These are phyloP conservation scores for Fraxinus ornus DNA, from an alignment of 305 asterid genomes.

Conservation along the genomic window DNA sequence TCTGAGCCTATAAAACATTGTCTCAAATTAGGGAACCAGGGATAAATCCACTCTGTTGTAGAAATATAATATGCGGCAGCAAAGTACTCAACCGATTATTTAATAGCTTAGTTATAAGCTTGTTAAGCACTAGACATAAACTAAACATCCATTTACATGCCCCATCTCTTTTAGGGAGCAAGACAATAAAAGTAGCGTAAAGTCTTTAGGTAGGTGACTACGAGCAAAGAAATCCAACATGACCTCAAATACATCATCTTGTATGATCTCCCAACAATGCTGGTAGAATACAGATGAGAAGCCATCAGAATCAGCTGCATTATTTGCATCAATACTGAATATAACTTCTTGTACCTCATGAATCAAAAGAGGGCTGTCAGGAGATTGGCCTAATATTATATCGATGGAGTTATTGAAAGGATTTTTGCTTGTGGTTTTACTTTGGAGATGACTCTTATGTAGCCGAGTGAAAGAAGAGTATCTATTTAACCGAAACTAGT, in stretches of 20 bases:
- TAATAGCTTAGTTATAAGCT: not conserved
- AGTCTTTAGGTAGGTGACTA: not conserved
- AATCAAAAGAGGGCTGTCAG: not conserved
- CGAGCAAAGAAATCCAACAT: not conserved
- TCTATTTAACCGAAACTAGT: not conserved
- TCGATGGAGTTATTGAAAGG: not conserved
- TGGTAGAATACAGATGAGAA: not conserved
- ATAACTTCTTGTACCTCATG: not conserved
- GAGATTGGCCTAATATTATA: not conserved
- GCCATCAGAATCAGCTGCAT: not conserved
- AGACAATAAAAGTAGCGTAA: not conserved
- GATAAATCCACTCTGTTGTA: not conserved
- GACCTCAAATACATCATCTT: not conserved
- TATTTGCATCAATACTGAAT: no score
- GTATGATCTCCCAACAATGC: not conserved
- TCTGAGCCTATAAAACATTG: not conserved
- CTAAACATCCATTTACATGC: not conserved
- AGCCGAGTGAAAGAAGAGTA: not conserved
- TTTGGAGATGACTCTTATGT: not conserved
- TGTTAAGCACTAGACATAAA: not conserved
- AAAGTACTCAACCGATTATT: not conserved
- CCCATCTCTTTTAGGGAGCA: not conserved
- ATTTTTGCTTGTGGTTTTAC: not conserved
- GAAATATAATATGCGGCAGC: not conserved
- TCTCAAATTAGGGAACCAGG: no score